A percentile compares a stretch with the other conserved stretches of the same genome.
Conservation (phyloP, 1,139 yeast species). For the Meyerozyma sp. region DNA sequence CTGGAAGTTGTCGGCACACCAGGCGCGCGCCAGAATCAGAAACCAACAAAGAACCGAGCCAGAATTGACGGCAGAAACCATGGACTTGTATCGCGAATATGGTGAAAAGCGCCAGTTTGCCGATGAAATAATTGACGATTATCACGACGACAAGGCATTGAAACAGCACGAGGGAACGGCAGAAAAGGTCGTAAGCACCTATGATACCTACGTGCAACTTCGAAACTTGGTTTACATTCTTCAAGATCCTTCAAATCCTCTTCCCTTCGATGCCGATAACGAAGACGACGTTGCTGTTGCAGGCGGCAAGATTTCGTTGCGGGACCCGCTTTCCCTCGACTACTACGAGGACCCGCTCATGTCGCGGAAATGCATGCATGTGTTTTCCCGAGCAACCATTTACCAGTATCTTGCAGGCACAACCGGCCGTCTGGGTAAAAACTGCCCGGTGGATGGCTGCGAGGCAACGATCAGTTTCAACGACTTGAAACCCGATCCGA, state of each 20-base stretch:
- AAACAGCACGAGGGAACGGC: neutral
- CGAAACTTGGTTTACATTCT: constrained; percentile 24
- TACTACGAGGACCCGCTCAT: constrained; percentile 48
- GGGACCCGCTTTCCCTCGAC: constrained; percentile 59
- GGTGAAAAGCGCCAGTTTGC: constrained; percentile 7
- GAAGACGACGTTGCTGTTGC: constrained; percentile 58
- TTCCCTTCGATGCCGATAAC: constrained; percentile 30
- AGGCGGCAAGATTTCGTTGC: constrained; percentile 62
- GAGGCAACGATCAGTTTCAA: constrained; percentile 17
- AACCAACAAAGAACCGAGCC: constrained; percentile 4
- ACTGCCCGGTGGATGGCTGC: constrained; percentile 51
- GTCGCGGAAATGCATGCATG: constrained; percentile 53
- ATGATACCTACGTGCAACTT: constrained; percentile 17
- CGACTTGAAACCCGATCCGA: constrained; percentile 36
- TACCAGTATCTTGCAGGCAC: constrained; percentile 19
- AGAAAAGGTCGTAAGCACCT: neutral
- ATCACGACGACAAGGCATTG: neutral
- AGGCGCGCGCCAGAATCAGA: constrained; percentile 4
- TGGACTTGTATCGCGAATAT: constrained; percentile 3
- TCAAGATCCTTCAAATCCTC: constrained; percentile 35
- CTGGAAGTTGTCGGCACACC: constrained; percentile 3
- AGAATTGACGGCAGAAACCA: constrained; percentile 4
- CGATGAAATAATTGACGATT: constrained; percentile 5
- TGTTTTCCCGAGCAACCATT: constrained; percentile 49
- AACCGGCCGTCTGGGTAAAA: constrained; percentile 5